phyloP scores from a whole-genome alignment of 2,329 filamentous ascomycete species.

The Berkeleyomyces rouxiae region DNA sequence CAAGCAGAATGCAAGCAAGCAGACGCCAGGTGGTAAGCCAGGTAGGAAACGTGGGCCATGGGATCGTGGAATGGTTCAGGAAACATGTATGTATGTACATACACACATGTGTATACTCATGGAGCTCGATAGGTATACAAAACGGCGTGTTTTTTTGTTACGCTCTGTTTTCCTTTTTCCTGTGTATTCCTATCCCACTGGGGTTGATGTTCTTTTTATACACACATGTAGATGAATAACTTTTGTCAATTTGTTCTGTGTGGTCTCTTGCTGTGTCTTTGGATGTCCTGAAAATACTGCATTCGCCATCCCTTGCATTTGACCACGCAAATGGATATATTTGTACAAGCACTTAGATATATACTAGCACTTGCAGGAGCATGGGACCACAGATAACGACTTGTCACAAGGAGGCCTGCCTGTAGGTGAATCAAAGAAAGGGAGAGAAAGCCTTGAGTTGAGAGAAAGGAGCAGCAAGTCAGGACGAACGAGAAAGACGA shows the following conservation, averaged over 20 bases:
- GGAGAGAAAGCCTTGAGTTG: neutral
- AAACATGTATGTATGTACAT: no score
- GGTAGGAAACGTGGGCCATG: neutral
- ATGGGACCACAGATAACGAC: neutral
- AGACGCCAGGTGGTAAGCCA: neutral
- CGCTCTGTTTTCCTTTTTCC: neutral
- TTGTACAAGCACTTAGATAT: neutral
- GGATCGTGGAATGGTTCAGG: neutral
- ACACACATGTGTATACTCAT: no score
- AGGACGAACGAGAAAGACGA: neutral
- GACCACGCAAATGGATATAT: neutral
- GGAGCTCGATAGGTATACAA: no score
- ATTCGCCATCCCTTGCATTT: neutral
- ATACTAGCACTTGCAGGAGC: neutral
- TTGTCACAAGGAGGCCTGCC: neutral
- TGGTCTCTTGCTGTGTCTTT: neutral
- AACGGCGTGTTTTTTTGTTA: neutral
- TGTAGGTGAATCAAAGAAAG: neutral
- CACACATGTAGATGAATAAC: neutral
- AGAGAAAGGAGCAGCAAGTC: neutral
- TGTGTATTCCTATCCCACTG: neutral
- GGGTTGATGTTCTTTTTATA: neutral
- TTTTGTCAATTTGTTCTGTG: neutral
- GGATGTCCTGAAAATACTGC: neutral
- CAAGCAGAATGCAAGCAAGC: neutral